These are phyloP conservation scores for Annulohypoxylon stygium DNA, from an alignment of 495 filamentous ascomycete species.

Conservation along the genomic window DNA sequence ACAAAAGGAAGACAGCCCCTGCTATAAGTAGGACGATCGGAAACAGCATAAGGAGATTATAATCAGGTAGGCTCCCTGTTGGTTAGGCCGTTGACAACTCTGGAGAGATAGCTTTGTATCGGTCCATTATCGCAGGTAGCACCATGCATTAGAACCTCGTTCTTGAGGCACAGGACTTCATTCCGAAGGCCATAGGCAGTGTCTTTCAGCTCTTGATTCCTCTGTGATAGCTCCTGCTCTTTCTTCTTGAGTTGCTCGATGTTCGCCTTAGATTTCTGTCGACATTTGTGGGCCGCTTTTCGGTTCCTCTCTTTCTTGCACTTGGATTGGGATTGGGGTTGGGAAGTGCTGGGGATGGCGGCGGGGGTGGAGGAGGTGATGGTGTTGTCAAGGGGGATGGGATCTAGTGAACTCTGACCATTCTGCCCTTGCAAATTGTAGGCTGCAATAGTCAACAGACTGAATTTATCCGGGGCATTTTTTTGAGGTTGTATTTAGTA, in stretches of 20 bases:
- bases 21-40: neutral
- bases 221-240: neutral
- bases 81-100: neutral
- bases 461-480: neutral
- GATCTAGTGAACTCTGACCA: neutral
- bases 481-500: neutral
- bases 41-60: neutral
- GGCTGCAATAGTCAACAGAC: neutral
- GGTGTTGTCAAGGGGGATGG: neutral
- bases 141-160: neutral
- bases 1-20: too few relatives aligned
- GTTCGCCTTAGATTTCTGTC: constrained; percentile 5
- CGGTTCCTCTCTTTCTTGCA: neutral
- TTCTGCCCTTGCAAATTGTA: neutral
- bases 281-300: neutral
- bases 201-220: neutral
- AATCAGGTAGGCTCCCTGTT: neutral
- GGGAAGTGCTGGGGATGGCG: neutral
- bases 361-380: neutral
- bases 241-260: neutral
- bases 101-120: neutral
- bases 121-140: neutral
- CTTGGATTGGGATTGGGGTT: neutral
- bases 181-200: neutral
- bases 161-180: neutral